Evolutionary conservation across 2,329 filamentous ascomycete genomes (phyloP).

Genomic region (Aspergillus phoenicis): DNA sequence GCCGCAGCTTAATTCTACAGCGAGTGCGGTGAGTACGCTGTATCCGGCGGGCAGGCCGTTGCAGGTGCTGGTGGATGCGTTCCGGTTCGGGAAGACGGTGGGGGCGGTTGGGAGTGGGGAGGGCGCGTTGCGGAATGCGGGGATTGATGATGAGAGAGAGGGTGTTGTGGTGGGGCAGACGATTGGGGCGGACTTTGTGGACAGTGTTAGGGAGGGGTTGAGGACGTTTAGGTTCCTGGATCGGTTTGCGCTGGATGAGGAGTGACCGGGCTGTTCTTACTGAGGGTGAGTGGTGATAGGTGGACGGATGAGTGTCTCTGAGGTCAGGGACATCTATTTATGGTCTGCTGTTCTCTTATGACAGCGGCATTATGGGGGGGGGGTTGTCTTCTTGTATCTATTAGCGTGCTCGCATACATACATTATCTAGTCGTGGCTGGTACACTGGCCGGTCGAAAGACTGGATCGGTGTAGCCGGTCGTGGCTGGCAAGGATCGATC

Average conservation of each 20-base stretch:
- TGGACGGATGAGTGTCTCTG: no score
- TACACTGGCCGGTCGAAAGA: neutral
- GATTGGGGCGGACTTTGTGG: slow-evolving; percentile 45
- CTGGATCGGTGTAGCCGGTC: neutral
- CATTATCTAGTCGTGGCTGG: neutral
- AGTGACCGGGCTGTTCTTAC: neutral
- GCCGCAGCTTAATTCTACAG: slow-evolving; percentile 30
- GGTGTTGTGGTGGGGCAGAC: slow-evolving; percentile 40
- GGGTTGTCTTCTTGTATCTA: neutral
- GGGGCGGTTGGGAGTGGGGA: slow-evolving; percentile 57
- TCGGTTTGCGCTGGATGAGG: slow-evolving; percentile 61
- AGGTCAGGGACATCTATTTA: no score
- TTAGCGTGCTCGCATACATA: neutral
- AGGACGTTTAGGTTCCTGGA: slow-evolving; percentile 67
- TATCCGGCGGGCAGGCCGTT: slow-evolving; percentile 66
- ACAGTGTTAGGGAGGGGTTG: slow-evolving; percentile 60
- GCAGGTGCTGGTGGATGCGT: slow-evolving; percentile 65
- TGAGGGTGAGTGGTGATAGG: no score
- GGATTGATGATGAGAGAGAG: slow-evolving; percentile 43
- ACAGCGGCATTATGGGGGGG: neutral
- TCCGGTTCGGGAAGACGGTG: slow-evolving; percentile 71
- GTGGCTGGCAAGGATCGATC: neutral
- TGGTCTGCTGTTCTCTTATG: neutral
- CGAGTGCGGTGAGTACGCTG: slow-evolving; percentile 54
- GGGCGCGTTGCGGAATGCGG: slow-evolving; percentile 45